Percentiles rank a stretch among this genome's conserved stretches.
Evolutionary conservation across 1,284 basidiomycete species (phyloP).

Genomic region (Cryptococcus sp.): DNA sequence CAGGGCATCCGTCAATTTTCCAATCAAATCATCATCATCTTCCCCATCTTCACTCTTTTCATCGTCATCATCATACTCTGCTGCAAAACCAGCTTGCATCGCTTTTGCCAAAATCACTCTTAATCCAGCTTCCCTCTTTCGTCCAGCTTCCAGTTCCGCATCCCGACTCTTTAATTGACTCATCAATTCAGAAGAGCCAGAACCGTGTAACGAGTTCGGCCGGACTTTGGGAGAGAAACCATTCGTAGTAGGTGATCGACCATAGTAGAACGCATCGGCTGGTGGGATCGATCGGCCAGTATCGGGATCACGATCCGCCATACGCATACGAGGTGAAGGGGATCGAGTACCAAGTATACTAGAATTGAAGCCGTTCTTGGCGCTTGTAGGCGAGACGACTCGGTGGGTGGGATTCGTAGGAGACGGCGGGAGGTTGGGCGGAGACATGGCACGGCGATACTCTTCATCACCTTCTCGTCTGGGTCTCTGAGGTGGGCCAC

Average conservation of each 20-base stretch:
- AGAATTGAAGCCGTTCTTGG: constrained; percentile 37
- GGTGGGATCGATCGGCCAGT: constrained; percentile 42
- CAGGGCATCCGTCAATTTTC: constrained; percentile 65
- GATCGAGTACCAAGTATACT: constrained; percentile 38
- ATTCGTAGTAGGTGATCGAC: constrained; percentile 58
- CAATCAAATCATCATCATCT: constrained; percentile 25
- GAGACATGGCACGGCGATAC: constrained; percentile 46
- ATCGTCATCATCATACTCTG: constrained; percentile 52
- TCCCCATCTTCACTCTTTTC: constrained; percentile 17
- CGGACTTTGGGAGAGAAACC: constrained; percentile 48
- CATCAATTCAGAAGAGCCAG: constrained; percentile 60
- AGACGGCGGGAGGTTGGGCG: constrained; percentile 41
- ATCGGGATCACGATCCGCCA: constrained; percentile 29
- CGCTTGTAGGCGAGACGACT: constrained; percentile 53
- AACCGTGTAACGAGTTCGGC: constrained; percentile 52
- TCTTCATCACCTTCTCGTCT: constrained; percentile 63
- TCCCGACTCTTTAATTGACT: constrained; percentile 75
- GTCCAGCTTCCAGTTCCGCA: constrained; percentile 69
- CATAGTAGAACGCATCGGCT: constrained; percentile 59
- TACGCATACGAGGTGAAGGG: constrained; percentile 35
- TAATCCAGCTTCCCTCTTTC: constrained; percentile 81
- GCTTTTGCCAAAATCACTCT: constrained; percentile 75
- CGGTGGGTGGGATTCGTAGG: constrained; percentile 48
- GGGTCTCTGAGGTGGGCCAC: constrained; percentile 59
- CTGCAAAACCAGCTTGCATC: constrained; percentile 73